Evolutionary conservation across 2,329 filamentous ascomycete species (phyloP).

Genomic region (Talaromyces amestolkiae): DNA sequence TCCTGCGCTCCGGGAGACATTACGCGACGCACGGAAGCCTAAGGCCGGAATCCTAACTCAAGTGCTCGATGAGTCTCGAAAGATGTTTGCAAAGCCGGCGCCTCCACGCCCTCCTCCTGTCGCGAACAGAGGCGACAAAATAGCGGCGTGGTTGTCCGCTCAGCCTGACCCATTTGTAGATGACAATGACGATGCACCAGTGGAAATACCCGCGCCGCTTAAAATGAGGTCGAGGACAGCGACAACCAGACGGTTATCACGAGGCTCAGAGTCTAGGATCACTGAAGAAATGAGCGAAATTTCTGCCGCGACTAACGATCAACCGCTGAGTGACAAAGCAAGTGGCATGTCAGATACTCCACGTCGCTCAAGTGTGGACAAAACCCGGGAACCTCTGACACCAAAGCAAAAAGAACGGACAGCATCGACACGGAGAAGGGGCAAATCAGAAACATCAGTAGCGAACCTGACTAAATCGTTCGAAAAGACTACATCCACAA

Average conservation of each 20-base stretch:
- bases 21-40: slow-evolving; percentile 26
- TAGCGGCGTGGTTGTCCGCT: slow-evolving; percentile 61
- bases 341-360: background rate
- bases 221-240: slow-evolving; percentile 42
- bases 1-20: slow-evolving; percentile 18
- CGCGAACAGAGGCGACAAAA: slow-evolving; percentile 48
- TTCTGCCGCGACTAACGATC: slow-evolving; percentile 21
- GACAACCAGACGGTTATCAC: slow-evolving; percentile 30
- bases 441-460: slow-evolving; percentile 5
- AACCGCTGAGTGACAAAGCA: slow-evolving; percentile 1
- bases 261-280: slow-evolving; percentile 25
- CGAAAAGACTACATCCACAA: slow-evolving; percentile 5
- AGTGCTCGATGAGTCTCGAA: slow-evolving; percentile 45
- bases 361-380: slow-evolving; percentile 12
- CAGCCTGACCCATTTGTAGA: slow-evolving; percentile 57
- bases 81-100: slow-evolving; percentile 45
- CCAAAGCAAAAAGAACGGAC: slow-evolving; percentile 11
- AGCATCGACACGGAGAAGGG: background rate
- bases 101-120: slow-evolving; percentile 34
- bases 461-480: background rate
- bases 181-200: slow-evolving; percentile 38
- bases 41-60: slow-evolving; percentile 46
- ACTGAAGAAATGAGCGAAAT: slow-evolving; percentile 22
- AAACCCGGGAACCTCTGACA: background rate
- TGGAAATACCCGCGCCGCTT: slow-evolving; percentile 41